These are phyloP conservation scores for Hippophae rhamnoides DNA, from an alignment of 306 rosid species.

Conservation along the genomic window DNA sequence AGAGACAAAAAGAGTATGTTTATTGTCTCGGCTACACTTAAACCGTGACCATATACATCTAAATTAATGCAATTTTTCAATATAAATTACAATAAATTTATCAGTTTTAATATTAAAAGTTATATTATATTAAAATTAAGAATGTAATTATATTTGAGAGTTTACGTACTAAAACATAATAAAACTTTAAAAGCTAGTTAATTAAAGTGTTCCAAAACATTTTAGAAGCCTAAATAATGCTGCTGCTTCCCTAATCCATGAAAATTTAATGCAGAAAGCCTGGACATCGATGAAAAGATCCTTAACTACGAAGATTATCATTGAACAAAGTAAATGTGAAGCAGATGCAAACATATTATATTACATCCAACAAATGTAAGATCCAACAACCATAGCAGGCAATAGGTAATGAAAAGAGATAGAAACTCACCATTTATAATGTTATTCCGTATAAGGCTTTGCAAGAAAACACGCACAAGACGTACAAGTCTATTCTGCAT, in stretches of 20 bases:
- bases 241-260: conserved; percentile 89
- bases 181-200: no score
- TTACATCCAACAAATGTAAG: not conserved
- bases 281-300: conserved; percentile 90
- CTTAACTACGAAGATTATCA: conserved; percentile 45
- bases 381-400: not conserved
- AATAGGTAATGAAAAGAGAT: not conserved
- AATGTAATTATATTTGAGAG: no score
- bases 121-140: no score
- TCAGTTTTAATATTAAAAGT: no score
- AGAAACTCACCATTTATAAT: conserved; percentile 77
- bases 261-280: conserved; percentile 87
- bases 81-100: no score
- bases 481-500: conserved; percentile 99
- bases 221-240: conserved; percentile 86
- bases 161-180: no score
- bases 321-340: not conserved
- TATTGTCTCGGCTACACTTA: no score
- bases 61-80: no score
- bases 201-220: conserved; percentile 34
- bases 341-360: not conserved
- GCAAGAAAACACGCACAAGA: conserved; percentile 92
- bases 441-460: conserved; percentile 90
- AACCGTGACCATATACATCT: no score
- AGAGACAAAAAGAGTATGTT: no score